Evolutionary conservation across 2,329 filamentous ascomycete species (phyloP), one percentile per base, ranked within the genome.

Genomic region (Curvularia hawaiiensis): DNA sequence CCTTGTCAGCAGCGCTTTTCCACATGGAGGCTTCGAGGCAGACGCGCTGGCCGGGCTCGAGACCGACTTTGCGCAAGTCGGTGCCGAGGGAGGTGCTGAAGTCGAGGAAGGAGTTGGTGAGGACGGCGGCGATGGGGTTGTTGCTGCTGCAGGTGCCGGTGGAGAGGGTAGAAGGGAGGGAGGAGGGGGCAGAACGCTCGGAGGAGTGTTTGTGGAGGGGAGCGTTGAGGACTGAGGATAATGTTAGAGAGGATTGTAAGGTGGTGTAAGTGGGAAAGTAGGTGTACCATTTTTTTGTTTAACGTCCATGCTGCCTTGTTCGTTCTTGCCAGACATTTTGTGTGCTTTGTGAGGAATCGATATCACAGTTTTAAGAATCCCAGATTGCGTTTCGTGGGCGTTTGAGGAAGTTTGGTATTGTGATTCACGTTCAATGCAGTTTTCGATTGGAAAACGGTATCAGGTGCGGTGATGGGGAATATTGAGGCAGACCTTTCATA

Each of bases 41-140:
- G 80, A 84, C 87, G 65, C 82, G 83, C 60, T 82, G 83, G 4
- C 85, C 85, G 5, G 77, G 80, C 24, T 77, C 82, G 47, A 88
- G 78, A 10, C 84, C 84, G 16, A 80, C 78, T 12, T 72, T 68
- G 24, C 84, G 79, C 30, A 88, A 77, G 63, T 88, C 82, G 65
- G 86, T 86, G 48, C 84, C 85, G 30, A 31, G 10, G 8, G 33
- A 16, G 38, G 79, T 79, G 9, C 78, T 77, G 30, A 83, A 87
- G 68, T 87, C 83, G 22, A 88, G 81, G 74, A 88, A 88, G 62
- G 83, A 79, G 58, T 84, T 79, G 26, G 83, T 85, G 3, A 88
- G 77, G 38, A 82, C 79, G 26, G 77, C 77, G n/a, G 85, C 85
- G 35, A 88, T 77, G 31, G 83, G 68, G 41, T 66, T 60, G 10